A percentile compares a stretch with the other conserved stretches of the same genome.
Evolutionary conservation across 2,329 filamentous ascomycete species (phyloP).

Genomic region (Lasiodiplodia sp.): DNA sequence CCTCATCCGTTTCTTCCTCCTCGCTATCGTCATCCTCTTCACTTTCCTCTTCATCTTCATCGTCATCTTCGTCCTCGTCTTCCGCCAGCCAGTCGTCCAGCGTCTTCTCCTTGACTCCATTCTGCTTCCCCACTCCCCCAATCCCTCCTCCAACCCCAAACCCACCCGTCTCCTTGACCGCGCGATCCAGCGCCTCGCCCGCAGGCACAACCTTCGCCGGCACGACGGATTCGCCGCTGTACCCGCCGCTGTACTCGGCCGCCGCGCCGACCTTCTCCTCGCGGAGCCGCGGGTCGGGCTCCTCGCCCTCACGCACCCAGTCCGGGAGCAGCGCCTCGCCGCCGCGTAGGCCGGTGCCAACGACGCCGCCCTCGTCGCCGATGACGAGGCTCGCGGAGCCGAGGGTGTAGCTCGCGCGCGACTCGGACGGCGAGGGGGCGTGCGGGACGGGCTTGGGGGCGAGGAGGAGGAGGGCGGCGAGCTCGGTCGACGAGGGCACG

Average conservation of each 20-base stretch:
- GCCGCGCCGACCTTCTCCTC: slow-evolving; percentile 58
- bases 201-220: slow-evolving; percentile 59
- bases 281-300: slow-evolving; percentile 78
- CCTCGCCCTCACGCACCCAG: slow-evolving; percentile 81
- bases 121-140: slow-evolving; percentile 54
- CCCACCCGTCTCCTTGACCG: slow-evolving; percentile 47
- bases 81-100: slow-evolving; percentile 93
- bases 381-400: slow-evolving; percentile 88
- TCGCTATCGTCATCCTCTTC: slow-evolving; percentile 56
- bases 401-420: slow-evolving; percentile 76
- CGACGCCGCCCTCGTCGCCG: slow-evolving; percentile 74
- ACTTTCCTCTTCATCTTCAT: slow-evolving; percentile 53
- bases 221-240: slow-evolving; percentile 30
- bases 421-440: slow-evolving; percentile 86
- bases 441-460: slow-evolving; percentile 95
- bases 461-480: slow-evolving; percentile 87
- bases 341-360: slow-evolving; percentile 70
- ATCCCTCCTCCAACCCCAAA: slow-evolving; percentile 37
- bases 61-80: slow-evolving; percentile 66
- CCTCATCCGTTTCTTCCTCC: slow-evolving; percentile 49
- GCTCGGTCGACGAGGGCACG: slow-evolving; percentile 76
- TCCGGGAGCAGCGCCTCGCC: slow-evolving; percentile 83
- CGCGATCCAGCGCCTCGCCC: slow-evolving; percentile 69
- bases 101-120: slow-evolving; percentile 74
- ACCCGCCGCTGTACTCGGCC: slow-evolving; percentile 40